phyloP scores from a whole-genome alignment of 2,329 filamentous ascomycete genomes.

The Clarireedia sp. region DNA sequence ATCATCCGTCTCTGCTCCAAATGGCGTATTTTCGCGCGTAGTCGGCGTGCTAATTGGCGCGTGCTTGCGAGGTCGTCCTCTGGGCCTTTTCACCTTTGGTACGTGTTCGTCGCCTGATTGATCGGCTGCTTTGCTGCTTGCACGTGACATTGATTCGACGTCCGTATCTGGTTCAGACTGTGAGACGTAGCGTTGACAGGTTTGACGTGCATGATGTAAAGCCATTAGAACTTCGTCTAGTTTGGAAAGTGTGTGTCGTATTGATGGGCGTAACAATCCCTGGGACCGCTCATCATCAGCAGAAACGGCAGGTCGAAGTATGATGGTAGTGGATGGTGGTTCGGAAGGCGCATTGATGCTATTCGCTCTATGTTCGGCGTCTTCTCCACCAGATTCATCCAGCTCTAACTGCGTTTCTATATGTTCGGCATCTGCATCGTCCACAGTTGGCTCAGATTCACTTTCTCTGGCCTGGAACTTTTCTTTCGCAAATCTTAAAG shows the following conservation, averaged over 20 bases:
- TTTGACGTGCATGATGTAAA: slow-evolving; percentile 59
- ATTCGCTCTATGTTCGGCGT: slow-evolving; percentile 5
- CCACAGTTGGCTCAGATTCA: neutral
- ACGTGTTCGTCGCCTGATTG: neutral
- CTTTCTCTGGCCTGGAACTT: slow-evolving; percentile 41
- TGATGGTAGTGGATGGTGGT: neutral
- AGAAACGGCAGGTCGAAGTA: slow-evolving; percentile 44
- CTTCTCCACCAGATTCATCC: neutral
- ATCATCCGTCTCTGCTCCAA: neutral
- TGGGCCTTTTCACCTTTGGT: slow-evolving; percentile 9
- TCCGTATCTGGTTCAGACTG: slow-evolving; percentile 29
- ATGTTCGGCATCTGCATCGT: slow-evolving; percentile 12
- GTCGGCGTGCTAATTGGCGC: slow-evolving; percentile 14
- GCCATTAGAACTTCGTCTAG: slow-evolving; percentile 63
- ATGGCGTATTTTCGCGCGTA: neutral
- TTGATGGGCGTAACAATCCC: slow-evolving; percentile 56
- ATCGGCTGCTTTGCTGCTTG: neutral
- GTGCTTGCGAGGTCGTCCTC: slow-evolving; percentile 22
- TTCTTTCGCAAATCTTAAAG: slow-evolving; percentile 61
- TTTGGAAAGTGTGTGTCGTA: slow-evolving; percentile 61
- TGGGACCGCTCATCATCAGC: slow-evolving; percentile 64
- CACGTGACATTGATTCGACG: slow-evolving; percentile 9
- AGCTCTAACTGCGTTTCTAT: slow-evolving; percentile 5
- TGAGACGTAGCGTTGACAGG: slow-evolving; percentile 34
- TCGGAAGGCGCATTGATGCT: slow-evolving; percentile 7